These are phyloP conservation scores for Geranium incanum DNA, from an alignment of 441 rosid species.

Conservation along the genomic window DNA sequence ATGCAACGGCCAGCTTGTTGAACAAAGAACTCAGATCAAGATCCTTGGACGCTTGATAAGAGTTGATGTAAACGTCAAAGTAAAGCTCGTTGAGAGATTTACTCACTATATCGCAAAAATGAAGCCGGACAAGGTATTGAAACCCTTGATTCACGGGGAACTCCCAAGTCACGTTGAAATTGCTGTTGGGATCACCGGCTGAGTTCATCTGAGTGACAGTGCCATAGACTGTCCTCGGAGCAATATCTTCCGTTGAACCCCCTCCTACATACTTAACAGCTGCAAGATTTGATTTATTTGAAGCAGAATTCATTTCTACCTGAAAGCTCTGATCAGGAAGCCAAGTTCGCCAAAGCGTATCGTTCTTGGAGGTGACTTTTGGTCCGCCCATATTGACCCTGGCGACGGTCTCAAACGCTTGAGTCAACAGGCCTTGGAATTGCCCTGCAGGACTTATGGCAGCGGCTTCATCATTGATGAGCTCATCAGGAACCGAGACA, in stretches of 20 bases:
- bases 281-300: slow-evolving; percentile 26
- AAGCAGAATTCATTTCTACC: slow-evolving; percentile 20
- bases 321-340: slow-evolving; percentile 45
- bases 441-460: slow-evolving; percentile 24
- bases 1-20: slow-evolving; percentile 41
- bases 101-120: slow-evolving; percentile 54
- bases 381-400: slow-evolving; percentile 83
- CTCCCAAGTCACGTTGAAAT: slow-evolving; percentile 57
- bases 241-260: slow-evolving; percentile 50
- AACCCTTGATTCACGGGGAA: slow-evolving; percentile 59
- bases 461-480: slow-evolving; percentile 43
- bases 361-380: slow-evolving; percentile 44
- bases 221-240: slow-evolving; percentile 38
- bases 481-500: slow-evolving; percentile 46
- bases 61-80: slow-evolving; percentile 49
- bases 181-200: too few species aligned
- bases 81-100: slow-evolving; percentile 15
- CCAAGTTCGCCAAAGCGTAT: slow-evolving; percentile 70
- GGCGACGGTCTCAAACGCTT: slow-evolving; percentile 58
- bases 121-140: slow-evolving; percentile 64
- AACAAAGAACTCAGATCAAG: slow-evolving; percentile 41
- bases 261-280: slow-evolving; percentile 45
- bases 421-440: slow-evolving; percentile 24
- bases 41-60: slow-evolving; percentile 34
- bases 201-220: slow-evolving; percentile 23